Percentiles rank a stretch among this genome's conserved stretches.
phyloP scores from a whole-genome alignment of 305 asterid species.

The Fraxinus albicans region DNA sequence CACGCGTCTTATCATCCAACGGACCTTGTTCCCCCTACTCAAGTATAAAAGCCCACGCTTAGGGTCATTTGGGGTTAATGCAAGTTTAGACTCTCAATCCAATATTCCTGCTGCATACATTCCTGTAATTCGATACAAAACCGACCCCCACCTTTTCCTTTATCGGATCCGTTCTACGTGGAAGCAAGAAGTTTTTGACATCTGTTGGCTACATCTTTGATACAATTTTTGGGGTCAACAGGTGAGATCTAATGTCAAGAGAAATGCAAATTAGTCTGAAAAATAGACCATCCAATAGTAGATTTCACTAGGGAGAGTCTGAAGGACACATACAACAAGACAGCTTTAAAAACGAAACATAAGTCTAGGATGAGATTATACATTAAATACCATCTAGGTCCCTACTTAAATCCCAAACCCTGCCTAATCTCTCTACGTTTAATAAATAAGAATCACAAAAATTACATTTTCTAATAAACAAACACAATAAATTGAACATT shows the following conservation, averaged over 20 bases:
- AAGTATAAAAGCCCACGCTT: too few species aligned
- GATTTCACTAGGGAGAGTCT: neutral
- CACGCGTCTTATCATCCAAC: too few species aligned
- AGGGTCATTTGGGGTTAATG: too few species aligned
- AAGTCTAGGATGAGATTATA: neutral
- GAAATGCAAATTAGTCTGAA: neutral
- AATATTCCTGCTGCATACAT: too few species aligned
- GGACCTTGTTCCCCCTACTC: too few species aligned
- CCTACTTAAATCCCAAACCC: neutral
- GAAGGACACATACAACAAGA: neutral
- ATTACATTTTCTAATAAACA: neutral
- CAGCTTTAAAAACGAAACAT: neutral
- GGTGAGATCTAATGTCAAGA: neutral
- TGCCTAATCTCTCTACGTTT: constrained; percentile 12
- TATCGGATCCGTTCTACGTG: too few species aligned
- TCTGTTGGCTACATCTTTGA: too few species aligned
- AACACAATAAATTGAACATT: constrained; percentile 7
- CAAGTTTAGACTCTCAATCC: too few species aligned
- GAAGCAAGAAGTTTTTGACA: too few species aligned
- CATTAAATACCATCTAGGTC: neutral
- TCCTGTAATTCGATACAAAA: too few species aligned
- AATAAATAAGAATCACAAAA: constrained; percentile 28
- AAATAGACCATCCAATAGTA: neutral
- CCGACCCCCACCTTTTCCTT: too few species aligned
- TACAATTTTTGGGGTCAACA: too few species aligned